Percentiles rank a stretch among this genome's conserved stretches.
phyloP scores from a whole-genome alignment of 2,329 filamentous ascomycete species.

The Beauveria australis region DNA sequence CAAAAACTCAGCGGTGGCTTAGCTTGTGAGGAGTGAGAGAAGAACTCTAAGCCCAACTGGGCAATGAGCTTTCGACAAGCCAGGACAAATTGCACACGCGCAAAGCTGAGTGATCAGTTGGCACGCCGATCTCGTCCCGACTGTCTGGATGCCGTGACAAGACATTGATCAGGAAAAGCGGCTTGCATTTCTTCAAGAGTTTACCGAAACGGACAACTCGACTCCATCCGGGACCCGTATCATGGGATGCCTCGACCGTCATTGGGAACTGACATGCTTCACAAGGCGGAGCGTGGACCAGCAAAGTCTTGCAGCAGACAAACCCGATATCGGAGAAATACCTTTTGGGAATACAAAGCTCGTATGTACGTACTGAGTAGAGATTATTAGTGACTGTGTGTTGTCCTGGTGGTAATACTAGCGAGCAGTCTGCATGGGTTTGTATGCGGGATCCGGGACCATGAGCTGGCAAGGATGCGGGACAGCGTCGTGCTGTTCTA shows the following conservation, averaged over 20 bases:
- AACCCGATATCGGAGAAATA: background rate
- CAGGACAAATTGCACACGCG: background rate
- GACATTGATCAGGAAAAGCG: background rate
- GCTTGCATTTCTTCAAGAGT: background rate
- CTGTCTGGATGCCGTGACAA: background rate
- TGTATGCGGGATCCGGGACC: background rate
- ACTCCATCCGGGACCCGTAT: background rate
- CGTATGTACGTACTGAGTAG: background rate
- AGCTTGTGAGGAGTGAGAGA: constrained; percentile 10
- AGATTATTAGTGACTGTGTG: background rate
- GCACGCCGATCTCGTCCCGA: constrained; percentile 7
- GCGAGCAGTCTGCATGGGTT: background rate
- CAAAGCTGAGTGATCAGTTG: background rate
- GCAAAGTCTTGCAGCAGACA: background rate
- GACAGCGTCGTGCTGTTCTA: constrained; percentile 1
- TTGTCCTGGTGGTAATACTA: background rate
- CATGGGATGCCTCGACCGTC: background rate
- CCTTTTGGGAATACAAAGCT: background rate
- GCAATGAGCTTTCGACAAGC: background rate
- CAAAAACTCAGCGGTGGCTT: constrained; percentile 3
- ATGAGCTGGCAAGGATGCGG: constrained; percentile 4
- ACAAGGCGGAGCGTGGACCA: background rate
- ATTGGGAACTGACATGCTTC: background rate
- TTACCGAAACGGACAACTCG: background rate
- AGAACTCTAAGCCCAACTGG: constrained; percentile 13